Evolutionary conservation across 140 eudicot genomes (phyloP), one percentile per base, ranked within the genome.

Genomic region (Erigeron philadelphicus): DNA sequence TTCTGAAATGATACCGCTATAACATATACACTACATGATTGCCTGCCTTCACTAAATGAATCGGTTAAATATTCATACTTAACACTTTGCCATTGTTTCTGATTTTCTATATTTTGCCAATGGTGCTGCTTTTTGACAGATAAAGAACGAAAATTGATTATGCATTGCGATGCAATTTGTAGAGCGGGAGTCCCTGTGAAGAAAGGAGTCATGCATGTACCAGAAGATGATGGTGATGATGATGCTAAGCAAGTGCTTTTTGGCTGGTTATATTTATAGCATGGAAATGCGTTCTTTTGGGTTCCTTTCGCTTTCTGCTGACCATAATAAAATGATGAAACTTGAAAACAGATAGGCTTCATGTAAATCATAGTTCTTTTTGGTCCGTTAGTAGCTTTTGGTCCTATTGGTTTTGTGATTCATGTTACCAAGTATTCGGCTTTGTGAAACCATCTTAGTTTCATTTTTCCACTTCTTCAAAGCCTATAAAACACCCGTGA

Each of bases 321-420:
- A 74, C 67, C 56, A 74, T 67, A 74, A 76, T 69, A 70, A 70
- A 70, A 47, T 46, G 45, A 67, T 75, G 63, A 23, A 72, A 66
- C 67, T 75, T 57, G 43, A 75, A 75, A 49, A 59, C 60, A 50
- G 11, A 9, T 66, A 64, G 65, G 80, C 58, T 68, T 68, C 18
- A 41, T 76, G 81, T 76, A 76, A 70, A 70, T 76, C 54, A 15
- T 70, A 70, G 72, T 38, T 50, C 17, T 62, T 70, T 76, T 68
- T 63, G 68, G 54, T 68, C 68, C 62, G 79, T 68, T 69, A 19
- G 55, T 55, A 76, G 71, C 55, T 68, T 35, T 75, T 68, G 70
- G 41, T 55, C 35, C 53, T 58, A 35, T 67, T 25, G 70, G 70
- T 67, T 75, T 75, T 69, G 23, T 68, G 71, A 70, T 76, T 76